Evolutionary conservation across 1,284 basidiomycete species (phyloP), one percentile per base, ranked within the genome.

Genomic region (Apiotrichum brassicae): DNA sequence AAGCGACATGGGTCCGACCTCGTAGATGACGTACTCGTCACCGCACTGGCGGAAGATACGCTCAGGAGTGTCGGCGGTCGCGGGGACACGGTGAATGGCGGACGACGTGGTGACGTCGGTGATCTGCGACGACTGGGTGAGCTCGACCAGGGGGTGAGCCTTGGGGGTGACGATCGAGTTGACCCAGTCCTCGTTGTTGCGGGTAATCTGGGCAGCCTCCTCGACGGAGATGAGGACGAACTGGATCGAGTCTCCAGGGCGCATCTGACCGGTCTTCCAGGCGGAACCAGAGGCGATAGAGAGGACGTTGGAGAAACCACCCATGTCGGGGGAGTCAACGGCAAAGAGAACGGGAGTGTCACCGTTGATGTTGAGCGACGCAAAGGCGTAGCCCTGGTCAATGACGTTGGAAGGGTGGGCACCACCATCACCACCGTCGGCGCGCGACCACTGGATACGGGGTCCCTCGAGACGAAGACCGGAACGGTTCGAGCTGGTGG

Each of bases 381-480:
- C 82, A 20, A 75, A 70, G 0, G 79, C 77, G 61, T 85, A 86
- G 2, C 79, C 82, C 51, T 83, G 82, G 57, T 85, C 83, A 19
- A 84, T 76, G 42, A 85, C 81, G 59, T 86, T 86, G 34, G 79
- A 81, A 0, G 84, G 83, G 64, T 86, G 85, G 12, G 80, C 79
- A 0, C 84, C 84, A 7, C 84, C 84, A 61, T 85, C 80, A 0
- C 83, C 83, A 14, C 84, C 84, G 45, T 76, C 80, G 16, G 64
- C 54, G 33, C 83, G 75, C 0, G 82, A 78, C 82, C 82, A 86
- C 9, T 71, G 57, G 38, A 85, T 76, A n/a, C 72, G 75, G 0
- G 76, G 66, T 1, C 77, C 75, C 6, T 68, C 65, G 18, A 72
- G 62, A 14, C 68, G 71, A 20, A 71, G 64, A 2, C 73, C 73